Evolutionary conservation across 345 rosid species (phyloP), one percentile per base, ranked within the genome.

Genomic region (Aquilaria sinensis): DNA sequence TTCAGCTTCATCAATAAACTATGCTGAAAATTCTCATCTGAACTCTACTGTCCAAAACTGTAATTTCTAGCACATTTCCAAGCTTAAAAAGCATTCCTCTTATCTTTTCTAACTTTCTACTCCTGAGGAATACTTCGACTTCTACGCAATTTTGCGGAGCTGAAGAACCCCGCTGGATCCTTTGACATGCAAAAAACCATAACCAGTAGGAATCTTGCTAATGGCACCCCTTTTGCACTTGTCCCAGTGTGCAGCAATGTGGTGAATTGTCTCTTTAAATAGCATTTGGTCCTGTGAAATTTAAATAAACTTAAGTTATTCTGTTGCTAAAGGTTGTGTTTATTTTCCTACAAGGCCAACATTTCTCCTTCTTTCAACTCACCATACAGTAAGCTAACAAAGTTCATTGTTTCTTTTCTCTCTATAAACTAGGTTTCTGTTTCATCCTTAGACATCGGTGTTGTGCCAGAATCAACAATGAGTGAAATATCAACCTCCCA

Each of bases 401-500:
- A 62, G 23, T 37, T 53, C 43, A 15, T 51, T 9, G 51, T 57
- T 58, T 41, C 51, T 62, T 43, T 55, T 45, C 43, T 45, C 2
- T 47, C 13, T 30, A 60, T 51, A 8, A 31, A 23, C 51, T 50
- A 94, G 99, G 88, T 82, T 31, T 85, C 89, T 0, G 53, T 85
- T 34, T 89, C 96, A 70, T 87, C 98, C 57, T 62, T 79, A 72
- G 93, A 92, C 58, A 65, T 75, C 4, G 83, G 84, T 31, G 73
- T 84, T 60, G 98, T 86, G 57, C 96, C 96, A 11, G 94, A 90
- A 52, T 77, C 96, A 72, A 61, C 81, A n/a, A 52, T 51, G 63
- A 85, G 84, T 63, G 91, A 85, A 31, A 74, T 80, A 60, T 84
- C 92, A 47, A 67, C 78, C 61, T 77, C 88, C 10, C 80, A 83